phyloP scores from a whole-genome alignment of 208 protist species.

The Crithidia acanthocephali region DNA sequence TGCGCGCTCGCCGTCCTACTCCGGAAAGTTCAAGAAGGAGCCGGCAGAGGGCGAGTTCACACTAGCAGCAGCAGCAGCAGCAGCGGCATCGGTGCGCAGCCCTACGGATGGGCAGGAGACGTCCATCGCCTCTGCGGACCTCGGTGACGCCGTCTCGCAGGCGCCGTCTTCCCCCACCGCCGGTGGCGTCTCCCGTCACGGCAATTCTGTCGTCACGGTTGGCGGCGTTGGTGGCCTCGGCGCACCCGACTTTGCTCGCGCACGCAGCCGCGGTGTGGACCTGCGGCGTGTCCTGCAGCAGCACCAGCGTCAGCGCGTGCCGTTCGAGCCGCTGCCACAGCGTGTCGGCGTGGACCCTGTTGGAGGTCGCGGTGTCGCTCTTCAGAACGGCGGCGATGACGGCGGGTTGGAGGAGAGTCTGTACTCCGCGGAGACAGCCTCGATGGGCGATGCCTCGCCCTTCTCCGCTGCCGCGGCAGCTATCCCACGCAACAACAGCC shows the following conservation, averaged over 20 bases:
- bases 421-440: conserved; percentile 17
- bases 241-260: conserved; percentile 8
- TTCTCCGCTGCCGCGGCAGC: neutral
- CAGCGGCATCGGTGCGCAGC: neutral
- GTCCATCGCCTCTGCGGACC: conserved; percentile 26
- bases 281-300: conserved; percentile 29
- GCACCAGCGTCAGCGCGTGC: conserved; percentile 22
- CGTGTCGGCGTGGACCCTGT: neutral
- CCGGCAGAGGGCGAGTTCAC: neutral
- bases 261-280: conserved; percentile 23
- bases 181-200: neutral
- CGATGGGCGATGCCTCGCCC: neutral
- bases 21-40: neutral
- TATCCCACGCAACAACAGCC: neutral
- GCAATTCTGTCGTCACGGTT: no score
- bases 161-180: conserved; percentile 22
- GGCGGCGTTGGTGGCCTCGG: neutral
- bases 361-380: neutral
- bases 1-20: neutral
- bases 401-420: conserved; percentile 19
- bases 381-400: neutral
- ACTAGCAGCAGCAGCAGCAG: neutral
- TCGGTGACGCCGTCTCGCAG: conserved; percentile 21
- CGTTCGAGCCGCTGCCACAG: neutral
- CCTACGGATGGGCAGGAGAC: conserved; percentile 3